Evolutionary conservation across 345 rosid genomes (phyloP).

Genomic region (Erysimum cheiranthoides): DNA sequence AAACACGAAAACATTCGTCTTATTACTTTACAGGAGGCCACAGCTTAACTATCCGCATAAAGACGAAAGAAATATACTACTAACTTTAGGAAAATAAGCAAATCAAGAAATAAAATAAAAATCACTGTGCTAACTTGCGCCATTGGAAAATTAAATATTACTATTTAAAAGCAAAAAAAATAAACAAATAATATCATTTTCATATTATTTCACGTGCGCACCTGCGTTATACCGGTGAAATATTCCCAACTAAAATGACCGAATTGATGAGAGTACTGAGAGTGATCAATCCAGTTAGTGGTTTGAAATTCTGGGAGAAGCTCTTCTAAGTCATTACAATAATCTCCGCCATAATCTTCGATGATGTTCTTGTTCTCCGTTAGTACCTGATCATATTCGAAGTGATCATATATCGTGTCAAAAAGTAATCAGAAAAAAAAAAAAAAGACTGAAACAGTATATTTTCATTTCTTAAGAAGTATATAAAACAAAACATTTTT

Average conservation of each 20-base stretch:
- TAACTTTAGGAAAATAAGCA: too few species aligned
- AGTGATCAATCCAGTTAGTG: conserved; percentile 13
- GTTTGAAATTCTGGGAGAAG: conserved; percentile 10
- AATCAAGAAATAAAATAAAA: too few species aligned
- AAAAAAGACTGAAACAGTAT: not conserved
- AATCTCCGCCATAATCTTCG: conserved; percentile 32
- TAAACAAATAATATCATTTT: too few species aligned
- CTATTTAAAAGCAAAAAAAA: too few species aligned
- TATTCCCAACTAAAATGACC: not conserved
- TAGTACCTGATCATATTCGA: not conserved
- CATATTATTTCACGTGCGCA: not conserved
- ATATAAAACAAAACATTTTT: not conserved
- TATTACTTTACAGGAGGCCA: too few species aligned
- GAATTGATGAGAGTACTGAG: not conserved
- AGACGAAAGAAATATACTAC: too few species aligned
- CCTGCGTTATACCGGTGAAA: conserved; percentile 17
- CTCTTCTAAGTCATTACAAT: conserved; percentile 30
- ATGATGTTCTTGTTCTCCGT: conserved; percentile 5
- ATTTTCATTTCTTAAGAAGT: too few species aligned
- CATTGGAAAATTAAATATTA: too few species aligned
- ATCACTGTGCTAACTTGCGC: too few species aligned
- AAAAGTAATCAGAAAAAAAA: not conserved
- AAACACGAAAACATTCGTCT: too few species aligned
- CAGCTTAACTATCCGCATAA: too few species aligned
- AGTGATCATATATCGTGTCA: not conserved